Base-by-base conservation (phyloP, 1,284 basidiomycete species). In the Meripilus lineatus region DNA sequence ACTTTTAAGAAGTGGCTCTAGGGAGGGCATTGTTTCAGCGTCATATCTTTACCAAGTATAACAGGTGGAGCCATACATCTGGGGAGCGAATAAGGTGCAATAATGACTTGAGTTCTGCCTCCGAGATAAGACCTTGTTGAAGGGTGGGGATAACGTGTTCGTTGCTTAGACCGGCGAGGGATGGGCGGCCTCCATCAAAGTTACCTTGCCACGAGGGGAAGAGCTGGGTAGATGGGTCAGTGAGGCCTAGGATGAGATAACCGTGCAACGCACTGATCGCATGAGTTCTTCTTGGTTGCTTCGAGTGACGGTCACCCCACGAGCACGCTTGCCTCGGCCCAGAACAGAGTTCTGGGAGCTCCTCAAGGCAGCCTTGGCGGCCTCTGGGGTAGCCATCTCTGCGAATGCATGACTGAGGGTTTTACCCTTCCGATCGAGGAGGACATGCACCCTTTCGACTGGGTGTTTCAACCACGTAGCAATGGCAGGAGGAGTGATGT, bases 1-100 rank as follows among this genome's bases (percentile, higher is more conserved):
- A 85, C 83, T 66, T 90, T 90, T 52, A 90, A 68, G 68, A 89
- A 90, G 59, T 87, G 87, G 23, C 85, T 81, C 85, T 89, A 51
- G 10, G n/a, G n/a, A 30, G n/a, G 8, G n/a, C 28, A 30, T n/a
- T n/a, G n/a, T 3, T 18, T 14, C 42, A 50, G 45, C 7, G 33
- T 40, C 44, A 40, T 30, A 15, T 38, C 38, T 23, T 14, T 6
- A n/a, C n/a, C n/a, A n/a, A n/a, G n/a, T n/a, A n/a, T n/a, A n/a
- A n/a, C n/a, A 30, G 28, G 28, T 8, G 42, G 15, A n/a, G 24
- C 61, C 79, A 55, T 57, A 87, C 86, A 57, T 88, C 84, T 2
- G 85, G 87, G 23, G 81, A 79, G 50, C 77, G 75, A 54, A 90
- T 81, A 32, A 90, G 72, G 50, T 79, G 74, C 48, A 80, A 50